A percentile compares a stretch with the other conserved stretches of the same genome.
These are phyloP conservation scores for Jacaranda copaia DNA, from an alignment of 257 asterid genomes.

Conservation along the genomic window DNA sequence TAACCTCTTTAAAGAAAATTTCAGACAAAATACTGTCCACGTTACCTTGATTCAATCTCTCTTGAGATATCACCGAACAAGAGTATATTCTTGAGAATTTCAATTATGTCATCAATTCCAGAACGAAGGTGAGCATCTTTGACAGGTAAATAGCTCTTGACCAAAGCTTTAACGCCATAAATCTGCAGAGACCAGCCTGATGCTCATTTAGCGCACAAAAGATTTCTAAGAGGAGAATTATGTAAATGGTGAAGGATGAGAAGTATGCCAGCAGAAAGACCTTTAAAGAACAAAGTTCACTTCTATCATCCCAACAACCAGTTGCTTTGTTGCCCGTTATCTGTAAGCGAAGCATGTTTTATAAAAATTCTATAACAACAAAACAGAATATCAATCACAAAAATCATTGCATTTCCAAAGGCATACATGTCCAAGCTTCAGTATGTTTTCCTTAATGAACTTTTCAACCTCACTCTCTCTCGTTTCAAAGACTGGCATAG, in stretches of 20 bases:
- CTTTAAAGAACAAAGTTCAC: conserved; percentile 91
- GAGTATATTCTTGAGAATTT: conserved; percentile 77
- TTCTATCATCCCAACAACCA: conserved; percentile 87
- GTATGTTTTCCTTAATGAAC: conserved; percentile 78
- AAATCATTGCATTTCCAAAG: conserved; percentile 31
- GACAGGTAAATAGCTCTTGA: conserved; percentile 94
- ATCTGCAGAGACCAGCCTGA: conserved; percentile 57
- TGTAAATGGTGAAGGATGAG: conserved; percentile 27
- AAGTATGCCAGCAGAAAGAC: conserved; percentile 46
- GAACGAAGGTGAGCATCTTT: conserved; percentile 95
- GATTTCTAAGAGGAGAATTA: conserved; percentile 22
- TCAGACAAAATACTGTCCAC: conserved; percentile 7
- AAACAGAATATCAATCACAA: conserved; percentile 29
- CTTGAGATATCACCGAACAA: conserved; percentile 74
- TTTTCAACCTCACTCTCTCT: conserved; percentile 87
- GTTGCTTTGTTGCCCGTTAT: conserved; percentile 57
- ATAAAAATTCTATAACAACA: conserved; percentile 30
- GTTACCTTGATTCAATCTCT: conserved; percentile 83
- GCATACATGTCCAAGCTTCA: conserved; percentile 79
- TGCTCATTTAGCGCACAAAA: conserved; percentile 25
- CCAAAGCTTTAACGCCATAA: conserved; percentile 91
- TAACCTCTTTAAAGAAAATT: conserved; percentile 24
- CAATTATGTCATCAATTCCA: conserved; percentile 80
- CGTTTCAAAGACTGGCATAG: conserved; percentile 98
- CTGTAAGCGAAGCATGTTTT: conserved; percentile 55